A percentile compares a stretch with the other conserved stretches of the same genome.
Conservation (phyloP, 371 early-diverging fungal genomes). For the Dichotomocladium elegans region DNA sequence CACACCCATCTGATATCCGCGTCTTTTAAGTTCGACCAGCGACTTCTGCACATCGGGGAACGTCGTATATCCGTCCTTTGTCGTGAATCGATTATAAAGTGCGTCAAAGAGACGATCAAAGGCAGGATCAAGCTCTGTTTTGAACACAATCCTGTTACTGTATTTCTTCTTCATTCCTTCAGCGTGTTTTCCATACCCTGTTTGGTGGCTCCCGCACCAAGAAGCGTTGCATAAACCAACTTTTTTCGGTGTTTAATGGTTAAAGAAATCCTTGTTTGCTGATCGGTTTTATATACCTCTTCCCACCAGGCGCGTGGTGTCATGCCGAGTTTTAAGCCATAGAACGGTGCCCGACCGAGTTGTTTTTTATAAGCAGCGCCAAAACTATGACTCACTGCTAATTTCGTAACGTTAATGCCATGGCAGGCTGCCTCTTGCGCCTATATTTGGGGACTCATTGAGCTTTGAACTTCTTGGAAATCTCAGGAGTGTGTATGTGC, state of each 20-base stretch:
- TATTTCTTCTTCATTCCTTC: conserved; percentile 21
- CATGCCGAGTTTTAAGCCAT: conserved; percentile 34
- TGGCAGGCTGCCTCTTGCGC: conserved; percentile 35
- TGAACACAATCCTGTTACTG: conserved; percentile 6
- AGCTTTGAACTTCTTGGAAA: background rate
- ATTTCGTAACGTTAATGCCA: conserved; percentile 27
- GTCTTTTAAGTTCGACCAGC: conserved; percentile 20
- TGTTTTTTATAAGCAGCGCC: conserved; percentile 32
- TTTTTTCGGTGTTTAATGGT: no score
- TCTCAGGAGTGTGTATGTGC: background rate
- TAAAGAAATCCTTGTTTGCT: no score
- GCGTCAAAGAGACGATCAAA: conserved; percentile 30
- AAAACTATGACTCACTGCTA: conserved; percentile 29
- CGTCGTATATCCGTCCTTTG: conserved; percentile 36
- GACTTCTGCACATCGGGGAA: conserved; percentile 36
- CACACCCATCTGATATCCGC: conserved; percentile 40
- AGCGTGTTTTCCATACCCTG: conserved; percentile 22
- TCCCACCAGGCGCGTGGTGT: conserved; percentile 39
- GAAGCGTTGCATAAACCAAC: conserved; percentile 38
- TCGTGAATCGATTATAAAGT: conserved; percentile 34
- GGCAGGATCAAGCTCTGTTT: conserved; percentile 27
- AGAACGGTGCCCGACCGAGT: conserved; percentile 31
- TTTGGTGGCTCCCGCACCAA: conserved; percentile 23
- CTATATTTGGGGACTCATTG: no score
- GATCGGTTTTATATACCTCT: conserved; percentile 24